phyloP scores from a whole-genome alignment of 106 monocot species.

The Dioscorea zingiberensis region DNA sequence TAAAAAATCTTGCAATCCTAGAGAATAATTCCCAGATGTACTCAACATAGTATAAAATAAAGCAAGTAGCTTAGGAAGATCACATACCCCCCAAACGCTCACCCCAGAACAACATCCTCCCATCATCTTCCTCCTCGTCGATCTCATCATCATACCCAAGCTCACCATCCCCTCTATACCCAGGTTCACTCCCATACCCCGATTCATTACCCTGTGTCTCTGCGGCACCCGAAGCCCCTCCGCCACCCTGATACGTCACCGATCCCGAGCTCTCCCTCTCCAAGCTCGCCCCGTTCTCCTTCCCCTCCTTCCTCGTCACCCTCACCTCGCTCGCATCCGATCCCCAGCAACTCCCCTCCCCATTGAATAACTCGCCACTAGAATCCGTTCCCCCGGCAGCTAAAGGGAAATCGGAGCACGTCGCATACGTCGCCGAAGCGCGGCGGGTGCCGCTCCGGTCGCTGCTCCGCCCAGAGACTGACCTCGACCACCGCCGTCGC shows the following conservation, averaged over 20 bases:
- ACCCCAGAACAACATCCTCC: conserved; percentile 28
- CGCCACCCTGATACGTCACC: conserved; percentile 8
- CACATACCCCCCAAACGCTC: conserved; percentile 15
- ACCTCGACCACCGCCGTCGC: conserved; percentile 60
- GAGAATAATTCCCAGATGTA: too few species aligned
- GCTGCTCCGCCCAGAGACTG: conserved; percentile 87
- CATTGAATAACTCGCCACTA: conserved; percentile 80
- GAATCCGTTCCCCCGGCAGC: conserved; percentile 77
- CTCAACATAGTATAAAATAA: too few species aligned
- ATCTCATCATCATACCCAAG: conserved; percentile 78
- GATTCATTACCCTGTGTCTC: conserved; percentile 57
- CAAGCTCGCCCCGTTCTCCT: conserved; percentile 16
- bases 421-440: conserved; percentile 39
- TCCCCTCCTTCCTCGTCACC: conserved; percentile 31
- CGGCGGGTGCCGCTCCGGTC: conserved; percentile 52
- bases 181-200: conserved; percentile 89
- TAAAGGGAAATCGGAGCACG: conserved; percentile 71
- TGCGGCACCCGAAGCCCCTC: not conserved
- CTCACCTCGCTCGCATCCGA: conserved; percentile 73
- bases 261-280: conserved; percentile 24
- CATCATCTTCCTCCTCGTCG: conserved; percentile 54
- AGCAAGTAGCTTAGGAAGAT: too few species aligned
- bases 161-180: conserved; percentile 87
- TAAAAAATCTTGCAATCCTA: too few species aligned
- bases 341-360: conserved; percentile 80